Conservation (phyloP, 1,139 yeast genomes). For the Candida tropicalis region DNA sequence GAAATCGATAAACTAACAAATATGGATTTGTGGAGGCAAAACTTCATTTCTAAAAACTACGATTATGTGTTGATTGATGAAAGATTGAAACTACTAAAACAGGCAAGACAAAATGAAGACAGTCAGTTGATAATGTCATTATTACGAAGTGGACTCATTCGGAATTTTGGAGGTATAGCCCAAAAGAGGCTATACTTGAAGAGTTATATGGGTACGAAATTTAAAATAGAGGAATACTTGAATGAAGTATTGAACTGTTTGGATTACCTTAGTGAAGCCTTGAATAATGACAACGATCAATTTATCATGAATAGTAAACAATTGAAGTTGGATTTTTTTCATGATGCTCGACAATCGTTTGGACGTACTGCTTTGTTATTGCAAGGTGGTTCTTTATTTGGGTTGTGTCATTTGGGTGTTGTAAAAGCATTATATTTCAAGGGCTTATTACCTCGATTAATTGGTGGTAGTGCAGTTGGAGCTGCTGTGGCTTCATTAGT, state of each 20-base stretch:
- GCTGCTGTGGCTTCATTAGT: conserved; percentile 89
- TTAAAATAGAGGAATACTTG: conserved; percentile 83
- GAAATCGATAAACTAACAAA: conserved; percentile 68
- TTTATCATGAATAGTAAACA: conserved; percentile 55
- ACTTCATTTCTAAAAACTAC: conserved; percentile 78
- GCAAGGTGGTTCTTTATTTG: conserved; percentile 94
- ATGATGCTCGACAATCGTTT: conserved; percentile 84
- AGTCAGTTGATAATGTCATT: conserved; percentile 63
- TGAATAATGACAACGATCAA: conserved; percentile 32
- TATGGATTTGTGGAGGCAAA: conserved; percentile 82
- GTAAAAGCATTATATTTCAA: conserved; percentile 76
- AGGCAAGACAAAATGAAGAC: conserved; percentile 65
- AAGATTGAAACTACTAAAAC: conserved; percentile 61
- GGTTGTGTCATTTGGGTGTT: conserved; percentile 91
- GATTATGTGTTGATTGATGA: conserved; percentile 84
- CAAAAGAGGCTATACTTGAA: conserved; percentile 78
- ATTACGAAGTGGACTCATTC: conserved; percentile 76
- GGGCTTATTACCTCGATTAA: conserved; percentile 76
- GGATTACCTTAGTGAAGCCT: conserved; percentile 50
- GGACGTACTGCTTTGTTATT: conserved; percentile 89
- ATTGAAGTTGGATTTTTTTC: conserved; percentile 79
- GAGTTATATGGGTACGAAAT: conserved; percentile 85
- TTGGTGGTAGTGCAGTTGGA: conserved; percentile 95
- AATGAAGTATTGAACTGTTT: conserved; percentile 74
- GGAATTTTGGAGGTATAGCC: conserved; percentile 92